Conservation (phyloP, 1,284 basidiomycete species). For the Papiliotrema flavescens region DNA sequence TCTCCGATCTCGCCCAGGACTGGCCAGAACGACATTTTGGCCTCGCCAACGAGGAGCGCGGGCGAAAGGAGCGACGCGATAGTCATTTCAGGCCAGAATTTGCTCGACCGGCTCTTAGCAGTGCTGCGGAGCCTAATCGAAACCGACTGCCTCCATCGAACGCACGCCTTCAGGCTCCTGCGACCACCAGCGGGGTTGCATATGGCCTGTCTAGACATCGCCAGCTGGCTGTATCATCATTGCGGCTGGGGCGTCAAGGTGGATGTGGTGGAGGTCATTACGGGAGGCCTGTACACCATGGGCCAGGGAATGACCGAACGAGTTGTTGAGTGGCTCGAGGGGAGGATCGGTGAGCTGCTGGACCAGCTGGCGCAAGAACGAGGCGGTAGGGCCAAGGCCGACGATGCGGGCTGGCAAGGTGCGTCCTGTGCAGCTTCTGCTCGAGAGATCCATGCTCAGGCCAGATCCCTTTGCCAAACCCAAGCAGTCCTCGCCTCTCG, state of each 20-base stretch:
- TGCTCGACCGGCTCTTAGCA: conserved; percentile 22
- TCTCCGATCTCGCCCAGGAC: conserved; percentile 9
- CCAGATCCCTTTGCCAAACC: conserved; percentile 11
- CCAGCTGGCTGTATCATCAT: conserved; percentile 46
- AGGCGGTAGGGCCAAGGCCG: conserved; percentile 6
- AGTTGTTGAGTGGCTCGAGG: conserved; percentile 52
- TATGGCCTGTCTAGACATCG: conserved; percentile 44
- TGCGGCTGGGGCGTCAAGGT: conserved; percentile 45
- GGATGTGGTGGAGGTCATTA: conserved; percentile 36
- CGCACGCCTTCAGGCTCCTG: conserved; percentile 23
- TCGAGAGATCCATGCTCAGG: not conserved
- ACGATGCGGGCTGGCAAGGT: not conserved
- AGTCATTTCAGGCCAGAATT: conserved; percentile 6
- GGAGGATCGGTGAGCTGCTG: conserved; percentile 29
- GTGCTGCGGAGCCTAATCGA: conserved; percentile 20
- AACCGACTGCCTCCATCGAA: conserved; percentile 33
- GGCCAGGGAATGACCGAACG: conserved; percentile 48
- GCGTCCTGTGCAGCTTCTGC: not conserved
- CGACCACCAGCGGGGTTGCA: conserved; percentile 40
- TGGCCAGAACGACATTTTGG: conserved; percentile 3
- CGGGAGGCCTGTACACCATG: conserved; percentile 32
- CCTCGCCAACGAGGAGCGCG: not conserved
- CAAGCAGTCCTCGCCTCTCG: not conserved
- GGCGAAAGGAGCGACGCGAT: not conserved
- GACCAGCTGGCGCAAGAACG: conserved; percentile 17